A percentile compares a stretch with the other conserved stretches of the same genome.
These are phyloP conservation scores for Trematosphaeria pertusa DNA, from an alignment of 2,329 filamentous ascomycete genomes.

Conservation along the genomic window DNA sequence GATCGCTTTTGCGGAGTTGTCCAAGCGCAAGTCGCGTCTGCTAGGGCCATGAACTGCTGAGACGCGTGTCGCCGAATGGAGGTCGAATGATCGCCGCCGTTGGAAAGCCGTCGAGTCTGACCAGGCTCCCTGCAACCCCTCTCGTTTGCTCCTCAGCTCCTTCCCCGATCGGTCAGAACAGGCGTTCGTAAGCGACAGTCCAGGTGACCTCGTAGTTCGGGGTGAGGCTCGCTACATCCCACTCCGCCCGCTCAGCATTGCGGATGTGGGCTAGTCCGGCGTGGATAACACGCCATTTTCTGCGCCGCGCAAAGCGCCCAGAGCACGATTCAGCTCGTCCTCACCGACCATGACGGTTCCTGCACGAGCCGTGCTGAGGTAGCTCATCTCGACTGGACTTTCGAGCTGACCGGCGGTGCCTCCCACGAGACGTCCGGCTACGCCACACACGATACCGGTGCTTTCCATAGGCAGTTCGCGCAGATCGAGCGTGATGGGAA, in stretches of 20 bases:
- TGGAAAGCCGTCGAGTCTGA: background rate
- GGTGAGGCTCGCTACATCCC: conserved; percentile 7
- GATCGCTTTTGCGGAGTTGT: background rate
- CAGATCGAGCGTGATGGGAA: conserved; percentile 89
- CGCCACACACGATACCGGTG: conserved; percentile 93
- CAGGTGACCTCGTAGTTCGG: conserved; percentile 3
- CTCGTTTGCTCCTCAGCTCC: background rate
- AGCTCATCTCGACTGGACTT: conserved; percentile 76
- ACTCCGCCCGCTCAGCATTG: conserved; percentile 8
- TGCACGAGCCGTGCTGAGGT: conserved; percentile 85
- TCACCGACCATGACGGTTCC: conserved; percentile 87
- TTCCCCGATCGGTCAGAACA: conserved; percentile 10
- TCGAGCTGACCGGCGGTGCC: conserved; percentile 60
- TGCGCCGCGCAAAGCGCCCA: conserved; percentile 68
- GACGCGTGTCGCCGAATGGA: background rate
- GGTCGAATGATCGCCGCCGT: background rate
- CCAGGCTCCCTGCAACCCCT: conserved; percentile 8
- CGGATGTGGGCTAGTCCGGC: conserved; percentile 23
- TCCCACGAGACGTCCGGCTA: conserved; percentile 81
- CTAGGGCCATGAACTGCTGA: background rate
- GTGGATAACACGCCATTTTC: conserved; percentile 37
- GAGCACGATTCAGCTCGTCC: conserved; percentile 74
- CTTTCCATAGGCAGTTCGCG: conserved; percentile 82
- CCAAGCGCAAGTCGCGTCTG: too few relatives aligned
- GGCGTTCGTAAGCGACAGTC: conserved; percentile 7